phyloP scores from a whole-genome alignment of 352 stramenopile species.

The Phytopythium mirpurense region DNA sequence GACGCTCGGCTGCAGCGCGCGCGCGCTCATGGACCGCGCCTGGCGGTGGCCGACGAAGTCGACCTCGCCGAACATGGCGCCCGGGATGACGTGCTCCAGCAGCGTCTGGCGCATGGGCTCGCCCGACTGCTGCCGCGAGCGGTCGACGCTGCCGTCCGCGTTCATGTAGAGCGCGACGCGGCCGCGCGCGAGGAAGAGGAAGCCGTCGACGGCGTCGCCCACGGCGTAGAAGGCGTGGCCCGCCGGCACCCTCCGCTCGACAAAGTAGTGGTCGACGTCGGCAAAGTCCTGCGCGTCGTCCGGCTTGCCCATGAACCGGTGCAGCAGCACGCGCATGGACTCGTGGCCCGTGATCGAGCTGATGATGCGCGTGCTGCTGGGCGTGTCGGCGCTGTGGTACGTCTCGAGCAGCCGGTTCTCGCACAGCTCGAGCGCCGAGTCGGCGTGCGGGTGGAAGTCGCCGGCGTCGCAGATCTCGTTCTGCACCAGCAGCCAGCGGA shows the following conservation, averaged over 20 bases:
- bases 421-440: slow-evolving; percentile 72
- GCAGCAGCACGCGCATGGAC: slow-evolving; percentile 58
- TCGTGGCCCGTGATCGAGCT: slow-evolving; percentile 22
- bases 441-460: slow-evolving; percentile 64
- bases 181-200: slow-evolving; percentile 75
- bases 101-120: slow-evolving; percentile 25
- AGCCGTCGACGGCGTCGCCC: slow-evolving; percentile 45
- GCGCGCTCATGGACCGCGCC: slow-evolving; percentile 56
- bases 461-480: slow-evolving; percentile 71
- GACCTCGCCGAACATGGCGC: slow-evolving; percentile 83
- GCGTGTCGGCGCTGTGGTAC: slow-evolving; percentile 23
- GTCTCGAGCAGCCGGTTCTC: slow-evolving; percentile 55
- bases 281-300: slow-evolving; percentile 65
- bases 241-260: slow-evolving; percentile 37
- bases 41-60: slow-evolving; percentile 78
- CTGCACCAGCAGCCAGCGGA: slow-evolving; percentile 50
- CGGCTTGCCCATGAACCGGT: slow-evolving; percentile 74
- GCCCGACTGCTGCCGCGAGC: background rate
- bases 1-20: slow-evolving; percentile 38
- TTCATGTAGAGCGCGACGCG: slow-evolving; percentile 77
- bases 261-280: slow-evolving; percentile 63
- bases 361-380: slow-evolving; percentile 20
- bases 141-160: slow-evolving; percentile 38
- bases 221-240: slow-evolving; percentile 78
- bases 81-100: slow-evolving; percentile 66